These are phyloP conservation scores for Alternaria alternata DNA, from an alignment of 2,329 filamentous ascomycete genomes.

Conservation along the genomic window DNA sequence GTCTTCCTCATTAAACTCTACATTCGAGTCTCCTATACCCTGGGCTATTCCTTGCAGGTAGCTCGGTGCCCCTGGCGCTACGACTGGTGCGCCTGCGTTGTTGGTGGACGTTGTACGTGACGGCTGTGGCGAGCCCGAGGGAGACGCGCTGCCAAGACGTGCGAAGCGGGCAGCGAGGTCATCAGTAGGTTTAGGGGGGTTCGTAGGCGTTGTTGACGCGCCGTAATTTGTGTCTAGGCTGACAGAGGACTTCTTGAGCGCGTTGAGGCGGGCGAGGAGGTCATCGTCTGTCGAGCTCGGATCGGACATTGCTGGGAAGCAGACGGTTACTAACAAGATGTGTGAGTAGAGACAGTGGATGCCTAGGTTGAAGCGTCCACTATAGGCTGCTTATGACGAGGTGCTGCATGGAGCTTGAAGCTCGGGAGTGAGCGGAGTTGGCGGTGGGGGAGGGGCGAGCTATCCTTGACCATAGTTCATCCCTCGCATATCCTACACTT, in stretches of 20 bases:
- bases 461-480: not conserved
- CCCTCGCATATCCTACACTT: not conserved
- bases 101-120: constrained; percentile 31
- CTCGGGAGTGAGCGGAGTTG: constrained; percentile 32
- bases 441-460: constrained; percentile 23
- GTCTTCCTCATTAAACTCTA: constrained; percentile 49
- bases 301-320: constrained; percentile 21
- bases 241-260: constrained; percentile 56
- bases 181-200: constrained; percentile 30
- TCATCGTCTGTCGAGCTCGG: constrained; percentile 46
- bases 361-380: not conserved
- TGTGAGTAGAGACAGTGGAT: not conserved
- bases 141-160: constrained; percentile 43
- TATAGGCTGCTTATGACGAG: constrained; percentile 4
- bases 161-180: constrained; percentile 51
- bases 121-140: constrained; percentile 37
- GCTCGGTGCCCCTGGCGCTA: constrained; percentile 45
- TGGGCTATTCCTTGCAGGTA: constrained; percentile 45
- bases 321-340: not conserved
- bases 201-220: constrained; percentile 25
- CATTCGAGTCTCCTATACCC: constrained; percentile 34
- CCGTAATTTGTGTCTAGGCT: constrained; percentile 40
- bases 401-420: constrained; percentile 14
- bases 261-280: constrained; percentile 59
- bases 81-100: constrained; percentile 27